Percentiles rank a stretch among this genome's conserved stretches.
Conservation (phyloP, 139 green algal species). For the Chlamydomonas asymmetrica region DNA sequence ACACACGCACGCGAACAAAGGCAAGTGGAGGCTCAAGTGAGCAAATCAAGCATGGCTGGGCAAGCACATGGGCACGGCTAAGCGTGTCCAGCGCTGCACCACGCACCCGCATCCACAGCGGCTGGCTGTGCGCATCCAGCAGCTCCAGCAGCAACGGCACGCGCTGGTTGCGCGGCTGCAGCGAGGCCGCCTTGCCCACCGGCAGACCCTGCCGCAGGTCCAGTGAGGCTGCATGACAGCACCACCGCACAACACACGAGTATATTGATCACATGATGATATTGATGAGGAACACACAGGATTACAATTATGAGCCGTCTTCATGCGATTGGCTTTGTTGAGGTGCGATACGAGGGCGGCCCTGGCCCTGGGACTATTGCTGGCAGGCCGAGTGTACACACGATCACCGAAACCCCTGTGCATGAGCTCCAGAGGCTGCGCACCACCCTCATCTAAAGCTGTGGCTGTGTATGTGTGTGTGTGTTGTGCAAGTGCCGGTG, state of each 20-base stretch:
- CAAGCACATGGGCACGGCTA: not conserved
- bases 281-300: not conserved
- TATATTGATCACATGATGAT: not conserved
- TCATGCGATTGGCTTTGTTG: too few species aligned
- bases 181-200: conserved; percentile 23
- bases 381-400: too few species aligned
- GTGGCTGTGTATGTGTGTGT: not conserved
- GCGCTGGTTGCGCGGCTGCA: conserved; percentile 35
- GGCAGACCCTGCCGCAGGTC: conserved; percentile 18
- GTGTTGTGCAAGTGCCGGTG: not conserved
- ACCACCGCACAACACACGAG: not conserved
- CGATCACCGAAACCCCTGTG: too few species aligned
- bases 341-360: too few species aligned
- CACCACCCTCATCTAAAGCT: too few species aligned
- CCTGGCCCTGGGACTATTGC: too few species aligned
- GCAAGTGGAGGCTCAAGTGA: too few species aligned
- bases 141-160: conserved; percentile 33
- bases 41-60: too few species aligned
- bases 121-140: conserved; percentile 34
- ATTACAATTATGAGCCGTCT: not conserved
- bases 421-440: too few species aligned
- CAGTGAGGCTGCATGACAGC: conserved; percentile 5
- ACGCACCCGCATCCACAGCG: conserved; percentile 34
- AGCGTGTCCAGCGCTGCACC: conserved; percentile 14
- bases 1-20: too few species aligned